Conservation (phyloP, 306 rosid species). For the Fagus sylvatica region DNA sequence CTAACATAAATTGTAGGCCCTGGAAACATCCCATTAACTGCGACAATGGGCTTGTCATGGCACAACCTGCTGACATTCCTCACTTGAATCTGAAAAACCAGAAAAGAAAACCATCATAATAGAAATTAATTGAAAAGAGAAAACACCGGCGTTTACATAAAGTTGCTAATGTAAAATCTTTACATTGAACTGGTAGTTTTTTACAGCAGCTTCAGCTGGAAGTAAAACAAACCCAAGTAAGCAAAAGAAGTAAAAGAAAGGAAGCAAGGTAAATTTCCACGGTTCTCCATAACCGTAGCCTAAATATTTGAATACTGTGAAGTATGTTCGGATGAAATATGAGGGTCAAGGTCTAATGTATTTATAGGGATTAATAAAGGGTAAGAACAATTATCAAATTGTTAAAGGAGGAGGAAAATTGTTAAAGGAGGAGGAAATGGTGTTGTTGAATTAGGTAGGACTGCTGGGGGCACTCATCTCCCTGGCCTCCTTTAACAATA, state of each 20-base stretch:
- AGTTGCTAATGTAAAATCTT: not conserved
- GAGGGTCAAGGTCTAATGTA: not conserved
- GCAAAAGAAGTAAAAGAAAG: not conserved
- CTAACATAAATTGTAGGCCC: constrained; percentile 41
- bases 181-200: constrained; percentile 27
- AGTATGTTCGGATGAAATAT: not conserved
- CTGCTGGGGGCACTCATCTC: too few species aligned
- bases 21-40: constrained; percentile 41
- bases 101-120: not conserved
- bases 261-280: not conserved
- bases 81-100: constrained; percentile 29
- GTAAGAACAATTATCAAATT: too few species aligned
- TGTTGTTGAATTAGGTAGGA: not conserved
- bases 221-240: not conserved
- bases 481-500: too few species aligned
- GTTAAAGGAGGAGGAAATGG: not conserved
- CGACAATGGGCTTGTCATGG: constrained; percentile 37
- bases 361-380: not conserved
- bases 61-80: constrained; percentile 40
- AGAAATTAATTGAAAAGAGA: not conserved
- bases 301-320: not conserved
- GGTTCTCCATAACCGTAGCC: not conserved
- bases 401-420: too few species aligned
- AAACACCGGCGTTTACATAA: too few species aligned
- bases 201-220: constrained; percentile 25